phyloP scores from a whole-genome alignment of 192 early-diverging fungal species.

The Coemansia erecta region DNA sequence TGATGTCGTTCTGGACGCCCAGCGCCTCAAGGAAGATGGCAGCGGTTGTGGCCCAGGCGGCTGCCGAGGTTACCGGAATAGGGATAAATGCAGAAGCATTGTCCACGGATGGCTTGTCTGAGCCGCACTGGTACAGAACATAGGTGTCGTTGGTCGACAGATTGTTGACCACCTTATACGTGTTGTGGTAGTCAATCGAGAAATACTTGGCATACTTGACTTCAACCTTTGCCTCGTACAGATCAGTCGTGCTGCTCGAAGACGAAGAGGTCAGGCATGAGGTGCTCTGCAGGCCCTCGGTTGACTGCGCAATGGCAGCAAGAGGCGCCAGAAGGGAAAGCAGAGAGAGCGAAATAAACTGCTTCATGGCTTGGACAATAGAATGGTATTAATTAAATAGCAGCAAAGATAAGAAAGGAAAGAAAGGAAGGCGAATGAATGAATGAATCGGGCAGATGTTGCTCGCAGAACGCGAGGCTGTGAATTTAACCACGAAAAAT shows the following conservation, averaged over 20 bases:
- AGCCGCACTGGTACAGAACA: constrained; percentile 49
- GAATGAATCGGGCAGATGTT: background rate
- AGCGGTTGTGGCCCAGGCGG: constrained; percentile 45
- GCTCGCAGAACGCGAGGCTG: too few relatives aligned
- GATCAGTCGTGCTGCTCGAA: constrained; percentile 7
- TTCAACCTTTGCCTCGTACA: constrained; percentile 28
- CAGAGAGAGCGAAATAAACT: constrained; percentile 7
- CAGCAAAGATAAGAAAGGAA: background rate
- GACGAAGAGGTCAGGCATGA: constrained; percentile 19
- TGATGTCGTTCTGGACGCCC: constrained; percentile 40
- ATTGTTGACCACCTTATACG: constrained; percentile 53
- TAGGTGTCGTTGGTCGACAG: constrained; percentile 42
- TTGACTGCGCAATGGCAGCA: constrained; percentile 18
- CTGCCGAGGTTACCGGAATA: constrained; percentile 38
- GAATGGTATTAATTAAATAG: background rate
- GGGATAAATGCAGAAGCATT: constrained; percentile 30
- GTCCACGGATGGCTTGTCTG: constrained; percentile 26
- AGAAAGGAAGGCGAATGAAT: background rate
- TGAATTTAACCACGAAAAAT: background rate
- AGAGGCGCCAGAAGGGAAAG: constrained; percentile 5
- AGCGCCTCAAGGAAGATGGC: constrained; percentile 52
- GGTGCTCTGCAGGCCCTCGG: constrained; percentile 44
- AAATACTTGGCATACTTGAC: constrained; percentile 50
- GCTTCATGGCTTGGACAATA: constrained; percentile 4
- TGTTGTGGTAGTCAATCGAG: constrained; percentile 48